Conservation (phyloP, 306 rosid genomes). For the Vachellia pachyceras region DNA sequence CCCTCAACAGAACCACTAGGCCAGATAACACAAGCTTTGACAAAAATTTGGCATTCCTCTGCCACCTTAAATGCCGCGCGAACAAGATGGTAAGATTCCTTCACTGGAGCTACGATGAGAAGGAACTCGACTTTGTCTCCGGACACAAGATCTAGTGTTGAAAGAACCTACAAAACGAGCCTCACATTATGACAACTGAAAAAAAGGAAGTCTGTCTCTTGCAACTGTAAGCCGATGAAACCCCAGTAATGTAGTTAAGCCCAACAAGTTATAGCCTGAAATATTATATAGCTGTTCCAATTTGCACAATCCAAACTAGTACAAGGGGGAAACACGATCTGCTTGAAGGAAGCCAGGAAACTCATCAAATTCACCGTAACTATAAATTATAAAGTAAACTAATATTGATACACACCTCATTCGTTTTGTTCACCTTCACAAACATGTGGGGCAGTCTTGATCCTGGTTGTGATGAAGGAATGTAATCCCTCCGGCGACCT, state of each 20-base stretch:
- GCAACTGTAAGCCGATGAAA: neutral
- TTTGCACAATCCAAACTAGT: neutral
- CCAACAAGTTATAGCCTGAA: neutral
- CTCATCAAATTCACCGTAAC: neutral
- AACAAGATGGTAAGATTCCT: constrained; percentile 57
- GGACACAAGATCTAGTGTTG: constrained; percentile 61
- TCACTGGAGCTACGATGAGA: constrained; percentile 56
- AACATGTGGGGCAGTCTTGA: constrained; percentile 90
- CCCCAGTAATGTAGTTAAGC: neutral
- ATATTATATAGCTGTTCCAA: neutral
- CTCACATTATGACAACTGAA: constrained; percentile 26
- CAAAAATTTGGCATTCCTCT: constrained; percentile 49
- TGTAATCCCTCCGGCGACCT: constrained; percentile 79
- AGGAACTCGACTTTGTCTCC: constrained; percentile 63
- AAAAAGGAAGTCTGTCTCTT: neutral
- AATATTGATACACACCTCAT: constrained; percentile 57
- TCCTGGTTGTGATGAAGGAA: constrained; percentile 84
- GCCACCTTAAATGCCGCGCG: constrained; percentile 54
- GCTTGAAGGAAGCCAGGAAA: neutral
- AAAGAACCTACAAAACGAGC: constrained; percentile 48
- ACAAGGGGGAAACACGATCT: neutral
- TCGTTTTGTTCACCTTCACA: constrained; percentile 54
- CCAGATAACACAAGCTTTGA: constrained; percentile 60
- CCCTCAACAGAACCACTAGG: constrained; percentile 37
- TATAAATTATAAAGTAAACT: neutral